Percentiles rank a stretch among this genome's conserved stretches.
Evolutionary conservation across 1,139 yeast species (phyloP).

Genomic region (Debaryomyces sp.): DNA sequence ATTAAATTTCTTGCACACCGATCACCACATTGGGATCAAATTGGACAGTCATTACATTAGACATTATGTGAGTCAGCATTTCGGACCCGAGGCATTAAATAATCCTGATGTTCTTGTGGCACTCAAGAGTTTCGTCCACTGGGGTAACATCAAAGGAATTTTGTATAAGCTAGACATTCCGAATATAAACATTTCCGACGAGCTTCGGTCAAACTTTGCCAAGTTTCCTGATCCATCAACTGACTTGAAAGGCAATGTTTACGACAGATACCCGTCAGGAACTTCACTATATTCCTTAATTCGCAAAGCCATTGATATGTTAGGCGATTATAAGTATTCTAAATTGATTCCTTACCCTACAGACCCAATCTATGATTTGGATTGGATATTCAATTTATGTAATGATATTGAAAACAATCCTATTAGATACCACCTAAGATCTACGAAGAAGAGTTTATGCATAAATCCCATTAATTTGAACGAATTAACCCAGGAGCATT

Average conservation of each 20-base stretch:
- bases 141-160: constrained; percentile 57
- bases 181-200: constrained; percentile 35
- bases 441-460: constrained; percentile 42
- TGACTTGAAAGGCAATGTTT: constrained; percentile 44
- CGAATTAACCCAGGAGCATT: constrained; percentile 34
- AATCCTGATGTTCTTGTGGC: constrained; percentile 51
- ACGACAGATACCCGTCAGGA: constrained; percentile 56
- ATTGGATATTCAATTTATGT: constrained; percentile 45
- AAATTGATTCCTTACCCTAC: constrained; percentile 27
- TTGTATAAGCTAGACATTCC: constrained; percentile 48
- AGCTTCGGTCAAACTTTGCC: constrained; percentile 32
- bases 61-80: constrained; percentile 40
- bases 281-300: constrained; percentile 52
- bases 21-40: constrained; percentile 55
- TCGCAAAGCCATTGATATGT: constrained; percentile 40
- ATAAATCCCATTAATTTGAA: constrained; percentile 36
- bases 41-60: constrained; percentile 51
- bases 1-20: constrained; percentile 58
- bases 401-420: constrained; percentile 52
- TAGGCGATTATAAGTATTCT: constrained; percentile 28
- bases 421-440: constrained; percentile 50
- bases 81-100: constrained; percentile 43
- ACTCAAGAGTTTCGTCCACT: constrained; percentile 55
- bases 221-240: constrained; percentile 46
- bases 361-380: constrained; percentile 25